These are phyloP conservation scores for Epichloe aotearoae DNA, from an alignment of 2,329 filamentous ascomycete genomes.

Conservation along the genomic window DNA sequence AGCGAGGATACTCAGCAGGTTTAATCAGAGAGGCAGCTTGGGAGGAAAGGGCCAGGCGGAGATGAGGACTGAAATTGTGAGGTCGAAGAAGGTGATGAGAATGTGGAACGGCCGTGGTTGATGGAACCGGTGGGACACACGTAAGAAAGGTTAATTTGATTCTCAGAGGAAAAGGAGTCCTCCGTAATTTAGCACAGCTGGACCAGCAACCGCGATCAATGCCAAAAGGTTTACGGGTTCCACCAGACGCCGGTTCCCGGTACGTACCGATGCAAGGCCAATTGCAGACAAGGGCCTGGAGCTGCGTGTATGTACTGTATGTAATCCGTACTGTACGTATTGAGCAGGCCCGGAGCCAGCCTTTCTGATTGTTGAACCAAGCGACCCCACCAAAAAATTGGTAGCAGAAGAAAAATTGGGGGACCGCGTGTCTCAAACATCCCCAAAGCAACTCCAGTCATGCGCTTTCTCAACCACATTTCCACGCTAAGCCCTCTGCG, in stretches of 20 bases:
- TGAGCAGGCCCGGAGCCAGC: constrained; percentile 7
- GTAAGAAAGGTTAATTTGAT: not conserved
- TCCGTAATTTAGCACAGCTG: not conserved
- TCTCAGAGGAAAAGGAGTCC: not conserved
- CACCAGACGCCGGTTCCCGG: not conserved
- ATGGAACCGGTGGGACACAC: not conserved
- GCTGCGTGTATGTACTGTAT: too few relatives aligned
- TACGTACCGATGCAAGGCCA: constrained; percentile 3
- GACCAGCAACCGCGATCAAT: not conserved
- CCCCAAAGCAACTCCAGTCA: not conserved
- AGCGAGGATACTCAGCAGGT: constrained; percentile 10
- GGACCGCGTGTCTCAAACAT: constrained; percentile 9
- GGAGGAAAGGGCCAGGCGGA: not conserved
- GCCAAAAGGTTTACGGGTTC: not conserved
- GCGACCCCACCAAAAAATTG: constrained; percentile 21
- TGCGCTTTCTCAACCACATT: constrained; percentile 13
- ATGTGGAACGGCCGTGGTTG: not conserved
- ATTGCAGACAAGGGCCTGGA: not conserved
- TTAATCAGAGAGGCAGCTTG: not conserved
- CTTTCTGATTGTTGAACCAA: constrained; percentile 23
- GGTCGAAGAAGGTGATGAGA: not conserved
- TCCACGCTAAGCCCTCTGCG: constrained; percentile 7
- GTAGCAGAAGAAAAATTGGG: constrained; percentile 21
- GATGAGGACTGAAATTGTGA: not conserved
- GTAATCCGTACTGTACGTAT: too few relatives aligned